These are phyloP conservation scores for Chlamydomonas reinhardtii DNA, from an alignment of 163 green algal genomes.

Conservation along the genomic window DNA sequence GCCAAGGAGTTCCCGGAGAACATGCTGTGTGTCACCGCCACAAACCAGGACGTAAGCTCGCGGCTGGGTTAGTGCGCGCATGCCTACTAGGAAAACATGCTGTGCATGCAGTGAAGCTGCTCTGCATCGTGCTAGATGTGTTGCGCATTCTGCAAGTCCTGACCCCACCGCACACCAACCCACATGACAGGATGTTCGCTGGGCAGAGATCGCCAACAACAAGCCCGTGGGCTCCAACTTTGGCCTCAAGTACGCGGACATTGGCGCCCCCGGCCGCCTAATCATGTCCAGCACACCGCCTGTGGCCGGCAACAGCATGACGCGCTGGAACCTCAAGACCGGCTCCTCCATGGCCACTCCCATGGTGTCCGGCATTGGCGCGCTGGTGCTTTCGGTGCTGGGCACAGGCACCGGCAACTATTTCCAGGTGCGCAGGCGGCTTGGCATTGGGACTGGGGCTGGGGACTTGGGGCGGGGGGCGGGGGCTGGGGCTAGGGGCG, in stretches of 20 bases:
- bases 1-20: not conserved
- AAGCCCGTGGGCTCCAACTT: conserved; percentile 8
- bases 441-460: too few species aligned
- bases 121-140: too few species aligned
- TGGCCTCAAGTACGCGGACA: not conserved
- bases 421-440: conserved; percentile 37
- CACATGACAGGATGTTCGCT: conserved; percentile 8
- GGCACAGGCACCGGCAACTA: not conserved
- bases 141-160: too few species aligned
- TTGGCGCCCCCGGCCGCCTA: conserved; percentile 1
- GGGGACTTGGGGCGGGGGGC: too few species aligned
- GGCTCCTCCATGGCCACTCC: conserved; percentile 32
- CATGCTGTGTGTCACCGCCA: conserved; percentile 40
- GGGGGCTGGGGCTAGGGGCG: too few species aligned
- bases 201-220: not conserved
- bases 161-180: too few species aligned
- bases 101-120: too few species aligned
- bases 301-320: not conserved
- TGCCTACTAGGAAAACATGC: too few species aligned
- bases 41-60: not conserved
- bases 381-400: conserved; percentile 13
- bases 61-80: too few species aligned
- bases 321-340: not conserved
- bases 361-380: conserved; percentile 2
- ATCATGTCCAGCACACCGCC: not conserved